phyloP scores from a whole-genome alignment of 2,329 filamentous ascomycete species.

The Neoscytalidium dimidiatum region DNA sequence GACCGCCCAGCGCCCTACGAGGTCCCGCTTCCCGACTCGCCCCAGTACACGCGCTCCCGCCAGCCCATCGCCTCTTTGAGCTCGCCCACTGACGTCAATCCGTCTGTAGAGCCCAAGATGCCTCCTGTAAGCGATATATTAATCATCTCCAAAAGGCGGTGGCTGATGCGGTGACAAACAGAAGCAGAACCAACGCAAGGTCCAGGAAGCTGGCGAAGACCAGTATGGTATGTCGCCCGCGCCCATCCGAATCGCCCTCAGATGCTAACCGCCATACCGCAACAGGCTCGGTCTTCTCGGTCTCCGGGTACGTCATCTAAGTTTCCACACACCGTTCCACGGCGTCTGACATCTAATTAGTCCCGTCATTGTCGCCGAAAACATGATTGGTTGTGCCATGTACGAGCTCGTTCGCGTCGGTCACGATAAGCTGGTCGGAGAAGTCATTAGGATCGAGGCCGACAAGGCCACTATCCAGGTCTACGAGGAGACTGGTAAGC shows the following conservation, averaged over 20 bases:
- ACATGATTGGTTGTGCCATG: slow-evolving; percentile 99
- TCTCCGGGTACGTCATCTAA: slow-evolving; percentile 58
- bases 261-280: neutral
- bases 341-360: slow-evolving; percentile 43
- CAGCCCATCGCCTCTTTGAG: neutral
- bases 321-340: slow-evolving; percentile 21
- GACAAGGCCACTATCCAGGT: slow-evolving; percentile 98
- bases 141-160: neutral
- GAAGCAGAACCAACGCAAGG: slow-evolving; percentile 44
- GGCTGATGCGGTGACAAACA: slow-evolving; percentile 27
- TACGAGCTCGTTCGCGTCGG: slow-evolving; percentile 97
- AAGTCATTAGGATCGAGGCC: slow-evolving; percentile 95
- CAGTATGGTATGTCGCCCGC: slow-evolving; percentile 53
- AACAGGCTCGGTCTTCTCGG: slow-evolving; percentile 66
- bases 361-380: slow-evolving; percentile 93
- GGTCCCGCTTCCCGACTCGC: slow-evolving; percentile 31
- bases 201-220: slow-evolving; percentile 52
- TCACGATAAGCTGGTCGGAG: slow-evolving; percentile 87
- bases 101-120: slow-evolving; percentile 32
- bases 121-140: slow-evolving; percentile 27
- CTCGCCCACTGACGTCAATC: neutral
- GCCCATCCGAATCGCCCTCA: neutral
- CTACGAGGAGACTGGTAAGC: slow-evolving; percentile 94
- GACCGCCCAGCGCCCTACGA: slow-evolving; percentile 23
- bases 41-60: slow-evolving; percentile 27